These are phyloP conservation scores for Daldinia childiae DNA, from an alignment of 495 filamentous ascomycete species.

Conservation along the genomic window DNA sequence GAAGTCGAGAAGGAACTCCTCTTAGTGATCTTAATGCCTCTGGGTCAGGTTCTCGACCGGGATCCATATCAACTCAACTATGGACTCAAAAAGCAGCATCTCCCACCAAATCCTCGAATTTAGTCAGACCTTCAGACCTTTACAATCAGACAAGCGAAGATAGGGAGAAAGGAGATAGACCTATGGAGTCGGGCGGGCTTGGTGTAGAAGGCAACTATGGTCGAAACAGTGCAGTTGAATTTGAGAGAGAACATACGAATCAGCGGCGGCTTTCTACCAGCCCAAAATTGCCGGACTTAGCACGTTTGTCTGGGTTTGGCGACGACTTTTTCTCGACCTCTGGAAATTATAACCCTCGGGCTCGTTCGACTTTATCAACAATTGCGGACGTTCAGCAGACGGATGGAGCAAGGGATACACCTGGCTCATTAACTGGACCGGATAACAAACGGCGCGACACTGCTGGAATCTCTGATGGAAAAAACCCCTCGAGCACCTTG, in stretches of 20 bases:
- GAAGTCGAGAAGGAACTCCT: conserved; percentile 57
- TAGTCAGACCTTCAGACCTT: conserved; percentile 81
- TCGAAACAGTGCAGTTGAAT: conserved; percentile 11
- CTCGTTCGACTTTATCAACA: conserved; percentile 14
- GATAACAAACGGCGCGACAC: conserved; percentile 14
- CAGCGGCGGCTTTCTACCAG: conserved; percentile 53
- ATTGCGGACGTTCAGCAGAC: conserved; percentile 11
- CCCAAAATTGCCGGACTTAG: conserved; percentile 70
- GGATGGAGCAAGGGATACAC: conserved; percentile 8
- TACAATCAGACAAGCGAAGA: conserved; percentile 79
- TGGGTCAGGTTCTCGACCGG: conserved; percentile 35
- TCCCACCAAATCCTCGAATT: conserved; percentile 63
- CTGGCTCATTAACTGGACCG: not conserved
- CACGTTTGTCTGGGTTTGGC: conserved; percentile 72
- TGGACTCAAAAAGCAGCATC: conserved; percentile 51
- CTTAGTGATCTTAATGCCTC: conserved; percentile 39
- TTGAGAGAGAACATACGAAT: conserved; percentile 4
- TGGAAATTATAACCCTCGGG: conserved; percentile 11
- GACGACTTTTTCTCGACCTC: conserved; percentile 54
- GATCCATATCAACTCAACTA: conserved; percentile 42
- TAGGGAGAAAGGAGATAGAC: conserved; percentile 63
- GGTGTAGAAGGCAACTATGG: conserved; percentile 53
- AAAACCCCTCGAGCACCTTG: conserved; percentile 28
- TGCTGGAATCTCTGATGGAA: conserved; percentile 18
- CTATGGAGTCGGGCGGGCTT: conserved; percentile 61